phyloP scores from a whole-genome alignment of 2,329 filamentous ascomycete genomes.

The Trichoderma afroharzianum region DNA sequence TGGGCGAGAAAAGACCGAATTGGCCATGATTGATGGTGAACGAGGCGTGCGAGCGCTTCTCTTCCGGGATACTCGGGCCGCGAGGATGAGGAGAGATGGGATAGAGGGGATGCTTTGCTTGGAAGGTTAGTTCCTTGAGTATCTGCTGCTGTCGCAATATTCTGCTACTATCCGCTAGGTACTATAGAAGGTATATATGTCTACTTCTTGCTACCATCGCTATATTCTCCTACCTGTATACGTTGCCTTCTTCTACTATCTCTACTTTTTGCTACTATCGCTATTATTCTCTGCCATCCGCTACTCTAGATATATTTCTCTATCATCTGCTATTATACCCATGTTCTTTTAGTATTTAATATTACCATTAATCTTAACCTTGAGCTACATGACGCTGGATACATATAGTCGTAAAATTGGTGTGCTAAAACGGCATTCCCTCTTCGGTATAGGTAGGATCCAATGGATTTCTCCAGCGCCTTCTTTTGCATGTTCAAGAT shows the following conservation, averaged over 20 bases:
- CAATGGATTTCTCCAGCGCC: not conserved
- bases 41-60: not conserved
- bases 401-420: not conserved
- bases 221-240: not conserved
- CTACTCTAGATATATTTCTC: not conserved
- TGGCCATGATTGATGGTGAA: not conserved
- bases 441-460: not conserved
- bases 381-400: not conserved
- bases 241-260: not conserved
- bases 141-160: not conserved
- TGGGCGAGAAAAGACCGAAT: not conserved
- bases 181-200: too few species aligned
- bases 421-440: too few species aligned
- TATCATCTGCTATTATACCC: not conserved
- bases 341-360: not conserved
- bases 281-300: not conserved
- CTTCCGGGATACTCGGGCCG: not conserved
- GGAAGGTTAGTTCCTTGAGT: not conserved
- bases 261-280: not conserved
- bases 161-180: too few species aligned
- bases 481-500: not conserved
- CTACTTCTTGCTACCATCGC: not conserved
- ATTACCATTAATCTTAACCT: not conserved
- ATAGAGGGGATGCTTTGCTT: not conserved
- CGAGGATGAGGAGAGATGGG: not conserved